phyloP scores from a whole-genome alignment of 441 rosid species.

The Corymbia calophylla region DNA sequence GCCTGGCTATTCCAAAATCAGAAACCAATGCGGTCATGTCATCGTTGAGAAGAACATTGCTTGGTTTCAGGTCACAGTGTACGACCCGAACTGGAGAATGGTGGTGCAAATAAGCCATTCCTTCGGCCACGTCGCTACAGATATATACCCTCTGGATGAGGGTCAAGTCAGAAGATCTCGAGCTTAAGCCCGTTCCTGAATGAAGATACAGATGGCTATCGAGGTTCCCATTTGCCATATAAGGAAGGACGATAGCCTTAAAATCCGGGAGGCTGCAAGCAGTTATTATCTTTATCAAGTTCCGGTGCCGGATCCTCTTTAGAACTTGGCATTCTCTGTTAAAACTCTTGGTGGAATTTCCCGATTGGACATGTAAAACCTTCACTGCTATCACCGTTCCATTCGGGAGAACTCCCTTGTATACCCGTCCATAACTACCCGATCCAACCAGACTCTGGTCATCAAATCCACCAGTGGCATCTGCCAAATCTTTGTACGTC shows the following conservation, averaged over 20 bases:
- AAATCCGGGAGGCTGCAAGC: conserved; percentile 32
- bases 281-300: conserved; percentile 30
- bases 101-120: conserved; percentile 41
- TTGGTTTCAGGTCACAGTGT: conserved; percentile 40
- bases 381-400: conserved; percentile 28
- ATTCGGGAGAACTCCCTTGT: conserved; percentile 27
- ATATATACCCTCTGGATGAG: conserved; percentile 28
- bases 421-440: conserved; percentile 30
- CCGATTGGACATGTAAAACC: conserved; percentile 23
- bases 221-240: conserved; percentile 33
- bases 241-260: conserved; percentile 34
- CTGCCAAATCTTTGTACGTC: conserved; percentile 30
- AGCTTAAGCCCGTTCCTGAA: conserved; percentile 4
- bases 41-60: conserved; percentile 39
- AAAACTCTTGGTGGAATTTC: conserved; percentile 32
- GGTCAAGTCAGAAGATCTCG: conserved; percentile 25
- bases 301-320: conserved; percentile 31
- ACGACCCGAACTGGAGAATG: conserved; percentile 27
- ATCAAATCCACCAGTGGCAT: conserved; percentile 28
- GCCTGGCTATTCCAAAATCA: conserved; percentile 35
- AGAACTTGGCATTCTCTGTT: conserved; percentile 34
- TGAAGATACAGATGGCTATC: conserved; percentile 27
- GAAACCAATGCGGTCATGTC: conserved; percentile 40
- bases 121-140: conserved; percentile 34
- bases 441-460: conserved; percentile 20